Evolutionary conservation across 2,329 filamentous ascomycete genomes (phyloP).

Genomic region (Triangularia setosa): DNA sequence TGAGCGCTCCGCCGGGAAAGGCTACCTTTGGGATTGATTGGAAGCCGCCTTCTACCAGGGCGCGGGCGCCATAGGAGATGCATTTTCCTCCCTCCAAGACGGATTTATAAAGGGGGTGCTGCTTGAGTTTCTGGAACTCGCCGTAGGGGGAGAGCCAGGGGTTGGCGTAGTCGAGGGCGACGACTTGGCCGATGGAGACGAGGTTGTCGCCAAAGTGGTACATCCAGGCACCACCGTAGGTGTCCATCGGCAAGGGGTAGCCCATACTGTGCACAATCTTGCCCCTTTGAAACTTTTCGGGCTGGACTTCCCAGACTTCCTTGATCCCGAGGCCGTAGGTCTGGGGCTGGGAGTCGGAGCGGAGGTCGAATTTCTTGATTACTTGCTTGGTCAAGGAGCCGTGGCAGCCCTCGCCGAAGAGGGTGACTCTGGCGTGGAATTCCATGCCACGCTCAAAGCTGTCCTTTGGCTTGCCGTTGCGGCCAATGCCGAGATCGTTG

Average conservation of each 20-base stretch:
- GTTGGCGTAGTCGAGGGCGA: slow-evolving; percentile 92
- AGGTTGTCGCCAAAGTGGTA: slow-evolving; percentile 99
- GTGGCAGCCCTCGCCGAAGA: slow-evolving; percentile 94
- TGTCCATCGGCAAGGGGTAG: slow-evolving; percentile 81
- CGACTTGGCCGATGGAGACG: slow-evolving; percentile 85
- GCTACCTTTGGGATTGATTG: slow-evolving; percentile 97
- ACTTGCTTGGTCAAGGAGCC: slow-evolving; percentile 94
- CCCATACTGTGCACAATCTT: slow-evolving; percentile 87
- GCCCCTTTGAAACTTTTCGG: slow-evolving; percentile 86
- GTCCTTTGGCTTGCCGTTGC: slow-evolving; percentile 81
- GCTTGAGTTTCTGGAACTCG: slow-evolving; percentile 98
- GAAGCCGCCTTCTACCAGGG: slow-evolving; percentile 90
- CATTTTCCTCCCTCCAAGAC: slow-evolving; percentile 96
- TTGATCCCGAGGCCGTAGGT: slow-evolving; percentile 94
- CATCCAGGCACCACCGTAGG: slow-evolving; percentile 98
- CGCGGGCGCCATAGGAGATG: slow-evolving; percentile 90
- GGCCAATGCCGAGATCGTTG: slow-evolving; percentile 83
- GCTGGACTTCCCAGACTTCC: slow-evolving; percentile 94
- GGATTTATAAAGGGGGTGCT: slow-evolving; percentile 83
- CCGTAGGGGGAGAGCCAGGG: slow-evolving; percentile 93
- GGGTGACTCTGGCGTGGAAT: slow-evolving; percentile 86
- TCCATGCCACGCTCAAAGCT: slow-evolving; percentile 97
- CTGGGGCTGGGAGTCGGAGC: slow-evolving; percentile 84
- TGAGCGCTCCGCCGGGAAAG: slow-evolving; percentile 91
- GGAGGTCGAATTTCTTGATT: slow-evolving; percentile 87